Evolutionary conservation across 345 rosid species (phyloP), one percentile per base, ranked within the genome.

Genomic region (Angophora floribunda): DNA sequence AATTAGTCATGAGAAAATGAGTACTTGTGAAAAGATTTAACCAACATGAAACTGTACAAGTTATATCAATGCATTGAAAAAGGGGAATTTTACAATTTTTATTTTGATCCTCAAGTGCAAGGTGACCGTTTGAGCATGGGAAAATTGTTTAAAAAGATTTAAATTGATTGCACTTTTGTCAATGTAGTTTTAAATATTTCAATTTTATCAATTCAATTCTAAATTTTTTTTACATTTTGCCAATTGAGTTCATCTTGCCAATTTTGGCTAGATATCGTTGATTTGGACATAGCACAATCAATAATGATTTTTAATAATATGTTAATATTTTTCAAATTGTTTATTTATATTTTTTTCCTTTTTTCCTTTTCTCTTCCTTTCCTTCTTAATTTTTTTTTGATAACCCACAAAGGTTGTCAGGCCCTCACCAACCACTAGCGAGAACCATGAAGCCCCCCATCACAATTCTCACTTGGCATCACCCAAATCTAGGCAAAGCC

Each of bases 231-330:
- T 3, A 15, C 2, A 52, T 52, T 52, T 52, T 52, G 6, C 0
- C 5, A 55, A 55, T 55, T 22, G 28, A 55, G 0, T 55, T 55
- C 3, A 55, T 55, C 0, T 9, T 0, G 0, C 0, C 12, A 55
- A 55, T 22, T 55, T 1, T 55, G 22, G 0, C 22, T 55, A 0
- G 2, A 55, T 21, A 22, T 55, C 0, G 0, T 0, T 22, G 0
- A 55, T 55, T 5, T 55, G 0, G 0, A 55, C 2, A 55, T 22
- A 0, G 22, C 6, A 55, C 22, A 2, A 0, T 55, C 3, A 9
- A 5, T 22, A 8, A 0, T 22, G 21, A 55, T 22, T 3, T 19
- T 22, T 55, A 55, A 1, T 55, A 55, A 55, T 55, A 55, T 9
- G 22, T 9, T 22, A 55, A 55, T 55, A 22, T 22, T 55, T 55